Evolutionary conservation across 768 basidiomycete species (phyloP).

Genomic region (Russula sp.): DNA sequence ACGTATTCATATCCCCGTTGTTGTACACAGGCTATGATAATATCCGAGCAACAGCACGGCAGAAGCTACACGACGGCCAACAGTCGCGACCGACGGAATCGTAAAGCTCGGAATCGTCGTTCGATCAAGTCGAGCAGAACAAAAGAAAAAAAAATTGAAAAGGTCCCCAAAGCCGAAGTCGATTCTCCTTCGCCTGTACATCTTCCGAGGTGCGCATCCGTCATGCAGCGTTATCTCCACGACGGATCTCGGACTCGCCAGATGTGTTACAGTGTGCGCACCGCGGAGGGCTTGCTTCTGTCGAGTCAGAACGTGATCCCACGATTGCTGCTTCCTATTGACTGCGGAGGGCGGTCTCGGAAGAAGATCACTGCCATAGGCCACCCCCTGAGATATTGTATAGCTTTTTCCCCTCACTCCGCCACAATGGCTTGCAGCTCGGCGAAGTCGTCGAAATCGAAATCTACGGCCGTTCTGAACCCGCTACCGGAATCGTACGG

Average conservation of each 20-base stretch:
- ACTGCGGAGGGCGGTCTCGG: neutral
- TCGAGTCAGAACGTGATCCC: neutral
- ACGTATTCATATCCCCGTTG: neutral
- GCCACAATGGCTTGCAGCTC: too few relatives aligned
- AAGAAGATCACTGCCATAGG: neutral
- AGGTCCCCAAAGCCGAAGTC: neutral
- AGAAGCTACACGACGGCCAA: too few relatives aligned
- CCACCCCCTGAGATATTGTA: neutral
- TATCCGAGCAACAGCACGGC: neutral
- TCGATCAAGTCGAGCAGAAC: neutral
- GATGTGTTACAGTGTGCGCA: neutral
- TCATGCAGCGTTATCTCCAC: conserved; percentile 2
- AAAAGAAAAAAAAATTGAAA: neutral
- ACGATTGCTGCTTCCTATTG: neutral
- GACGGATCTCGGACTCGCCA: neutral
- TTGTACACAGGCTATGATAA: neutral
- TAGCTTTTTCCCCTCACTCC: too few relatives aligned
- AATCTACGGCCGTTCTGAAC: too few relatives aligned
- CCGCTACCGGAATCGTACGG: too few relatives aligned
- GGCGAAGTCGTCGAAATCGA: too few relatives aligned
- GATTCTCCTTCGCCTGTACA: neutral
- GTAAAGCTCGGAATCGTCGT: too few relatives aligned
- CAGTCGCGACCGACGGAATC: too few relatives aligned
- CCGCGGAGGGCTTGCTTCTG: neutral
- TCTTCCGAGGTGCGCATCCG: neutral